Base-by-base conservation (phyloP, 441 rosid genomes). In the Gossypium laxum region DNA sequence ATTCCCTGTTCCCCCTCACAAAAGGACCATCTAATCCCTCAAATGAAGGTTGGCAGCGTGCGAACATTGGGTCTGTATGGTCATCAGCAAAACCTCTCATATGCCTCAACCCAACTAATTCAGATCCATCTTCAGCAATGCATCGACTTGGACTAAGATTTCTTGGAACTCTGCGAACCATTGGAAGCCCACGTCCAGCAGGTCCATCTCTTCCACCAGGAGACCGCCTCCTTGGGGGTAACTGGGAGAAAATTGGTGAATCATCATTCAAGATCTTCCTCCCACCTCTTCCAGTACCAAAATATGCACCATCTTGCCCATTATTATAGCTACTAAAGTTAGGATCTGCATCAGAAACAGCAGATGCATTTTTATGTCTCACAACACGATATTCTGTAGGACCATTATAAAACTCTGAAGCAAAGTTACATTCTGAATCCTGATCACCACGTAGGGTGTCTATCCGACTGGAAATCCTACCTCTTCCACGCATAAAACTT, bases 21-120 rank as follows among this genome's bases (percentile, higher is more conserved):
- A 87, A 89, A 60, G 74, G 84, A 74, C 85, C 76, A 57, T 86
- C 86, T 74, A 85, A 78, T 73, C 91, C 91, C 79, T 78, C 89
- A 55, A 79, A 90, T 0, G 87, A 76, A 76, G 84, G 84, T 74
- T 69, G 87, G 63, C 82, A 61, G 11, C 74, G 83, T 59, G 84
- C 45, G 73, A 81, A 87, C 69, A 81, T 59, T 11, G 81, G 83
- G 67, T 85, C 85, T 72, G 83, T 74, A 60, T 77, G 76, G 60
- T 85, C 84, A 78, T 80, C 74, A 24, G 82, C 82, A 69, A 76
- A 76, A 60, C 86, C 86, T 75, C 91, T 86, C 77, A 74, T 76
- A 75, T 84, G 89, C 85, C 91, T 87, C 73, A 80, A 67, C 66
- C 91, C 90, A 57, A 71, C 78, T 69, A 81, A 77, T 76, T 84